Base-by-base conservation (phyloP, 163 green algal genomes). In the Trebouxia gelatinosa region DNA sequence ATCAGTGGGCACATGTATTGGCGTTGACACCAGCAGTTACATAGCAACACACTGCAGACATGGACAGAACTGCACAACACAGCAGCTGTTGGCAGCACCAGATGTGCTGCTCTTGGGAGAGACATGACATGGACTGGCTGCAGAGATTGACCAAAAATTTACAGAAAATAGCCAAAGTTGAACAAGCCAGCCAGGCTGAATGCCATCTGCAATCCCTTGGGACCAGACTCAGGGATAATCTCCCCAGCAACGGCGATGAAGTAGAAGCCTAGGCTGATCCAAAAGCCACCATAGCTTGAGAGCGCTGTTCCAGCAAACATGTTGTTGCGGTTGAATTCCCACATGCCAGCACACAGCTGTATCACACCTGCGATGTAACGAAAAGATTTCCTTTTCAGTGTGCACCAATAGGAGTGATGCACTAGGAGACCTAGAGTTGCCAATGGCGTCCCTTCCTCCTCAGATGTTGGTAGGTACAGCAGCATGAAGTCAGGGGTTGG, bases 241-340 rank as follows among this genome's bases (percentile, higher is more conserved):
- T 48, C 43, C 1, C 26, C 40, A 38, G 50, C 78, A 67, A 51
- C 43, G 7, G 38, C 17, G 21, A 48, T 59, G 7, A 64, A 29
- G 72, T 64, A 79, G 29, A 23, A 70, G 2, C 62, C 81, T 59
- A 79, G 87, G n/a, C 80, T 77, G 54, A 89, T 85, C 83, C 85
- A 90, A 78, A 90, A 92, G 57, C 68, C 79, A 5, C 83, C 85
- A 39, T 88, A 91, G 48, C 61, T 84, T 62, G 80, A 83, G 65
- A 92, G 90, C 61, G 85, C 88, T 5, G 85, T 87, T 0, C 81
- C 85, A 21, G 78, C 88, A 85, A 92, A 92, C 5, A 83, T 90
- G 78, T 90, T 90, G 62, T 84, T 85, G 58, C 86, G 84, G n/a
- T 75, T 70, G 50, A 93, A 87, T 81, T 94, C 90, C 23, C 91